These are phyloP conservation scores for Handroanthus guayacan DNA, from an alignment of 257 asterid genomes.

Conservation along the genomic window DNA sequence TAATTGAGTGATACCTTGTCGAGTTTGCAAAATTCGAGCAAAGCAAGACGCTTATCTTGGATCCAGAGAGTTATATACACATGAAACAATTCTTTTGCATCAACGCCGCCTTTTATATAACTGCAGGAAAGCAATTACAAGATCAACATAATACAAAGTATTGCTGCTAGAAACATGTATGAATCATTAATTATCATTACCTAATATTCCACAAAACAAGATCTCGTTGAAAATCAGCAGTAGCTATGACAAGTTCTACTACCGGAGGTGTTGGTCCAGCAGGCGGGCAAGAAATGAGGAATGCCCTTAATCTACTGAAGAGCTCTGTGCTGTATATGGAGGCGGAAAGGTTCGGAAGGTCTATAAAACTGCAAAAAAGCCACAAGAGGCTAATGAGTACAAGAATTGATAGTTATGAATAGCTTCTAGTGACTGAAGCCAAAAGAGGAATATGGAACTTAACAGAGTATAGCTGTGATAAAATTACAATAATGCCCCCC, in stretches of 20 bases:
- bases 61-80: conserved; percentile 80
- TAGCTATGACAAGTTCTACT: conserved; percentile 75
- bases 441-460: not conserved
- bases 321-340: conserved; percentile 90
- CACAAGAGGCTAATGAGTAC: conserved; percentile 34
- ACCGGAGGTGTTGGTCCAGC: conserved; percentile 76
- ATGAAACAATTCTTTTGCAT: conserved; percentile 90
- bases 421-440: not conserved
- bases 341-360: conserved; percentile 88
- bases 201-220: conserved; percentile 79
- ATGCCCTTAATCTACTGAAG: conserved; percentile 69
- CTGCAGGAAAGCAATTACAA: conserved; percentile 53
- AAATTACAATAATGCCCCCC: too few species aligned
- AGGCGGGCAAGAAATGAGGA: conserved; percentile 90
- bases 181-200: conserved; percentile 42
- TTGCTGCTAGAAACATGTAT: conserved; percentile 4
- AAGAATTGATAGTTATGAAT: conserved; percentile 4
- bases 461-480: too few species aligned
- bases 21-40: conserved; percentile 82
- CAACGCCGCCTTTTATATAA: conserved; percentile 82
- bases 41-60: conserved; percentile 79
- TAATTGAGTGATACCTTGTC: conserved; percentile 65
- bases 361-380: conserved; percentile 67
- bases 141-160: conserved; percentile 1
- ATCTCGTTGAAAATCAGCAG: conserved; percentile 94